Evolutionary conservation across 202 grass and related monocot species (phyloP).

Genomic region (Schoenoplectus tabernaemontani): DNA sequence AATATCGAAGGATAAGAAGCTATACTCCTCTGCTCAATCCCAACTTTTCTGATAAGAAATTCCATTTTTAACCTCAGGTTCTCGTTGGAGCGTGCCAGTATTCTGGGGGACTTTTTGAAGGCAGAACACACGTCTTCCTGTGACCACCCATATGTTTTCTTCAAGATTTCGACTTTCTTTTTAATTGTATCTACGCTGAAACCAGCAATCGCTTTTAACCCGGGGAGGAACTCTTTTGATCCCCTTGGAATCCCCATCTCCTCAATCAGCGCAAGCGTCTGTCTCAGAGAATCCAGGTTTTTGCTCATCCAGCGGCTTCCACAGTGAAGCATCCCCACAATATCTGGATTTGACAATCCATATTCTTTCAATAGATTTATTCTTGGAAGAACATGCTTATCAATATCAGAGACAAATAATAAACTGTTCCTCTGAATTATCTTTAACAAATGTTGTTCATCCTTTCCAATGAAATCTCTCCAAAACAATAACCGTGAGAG

Average conservation of each 20-base stretch:
- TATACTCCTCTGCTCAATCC: slow-evolving; percentile 28
- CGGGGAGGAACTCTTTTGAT: slow-evolving; percentile 37
- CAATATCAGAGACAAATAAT: slow-evolving; percentile 27
- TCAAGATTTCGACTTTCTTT: background rate
- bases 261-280: slow-evolving; percentile 25
- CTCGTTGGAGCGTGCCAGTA: slow-evolving; percentile 32
- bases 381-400: slow-evolving; percentile 40
- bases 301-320: slow-evolving; percentile 12
- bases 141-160: slow-evolving; percentile 17
- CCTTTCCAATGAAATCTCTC: slow-evolving; percentile 35
- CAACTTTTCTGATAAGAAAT: slow-evolving; percentile 47
- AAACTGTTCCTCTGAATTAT: slow-evolving; percentile 23
- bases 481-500: slow-evolving; percentile 45
- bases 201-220: slow-evolving; percentile 20
- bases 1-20: slow-evolving; percentile 31
- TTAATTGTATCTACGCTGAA: slow-evolving; percentile 37
- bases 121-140: slow-evolving; percentile 44
- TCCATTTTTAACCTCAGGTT: slow-evolving; percentile 32
- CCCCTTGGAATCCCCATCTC: slow-evolving; percentile 37
- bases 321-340: slow-evolving; percentile 19
- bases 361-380: slow-evolving; percentile 37
- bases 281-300: slow-evolving; percentile 34
- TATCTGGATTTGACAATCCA: slow-evolving; percentile 37
- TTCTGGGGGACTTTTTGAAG: slow-evolving; percentile 35
- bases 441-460: slow-evolving; percentile 31